These are phyloP conservation scores for Ceratocystis albifundus DNA, from an alignment of 2,329 filamentous ascomycete genomes.

Conservation along the genomic window DNA sequence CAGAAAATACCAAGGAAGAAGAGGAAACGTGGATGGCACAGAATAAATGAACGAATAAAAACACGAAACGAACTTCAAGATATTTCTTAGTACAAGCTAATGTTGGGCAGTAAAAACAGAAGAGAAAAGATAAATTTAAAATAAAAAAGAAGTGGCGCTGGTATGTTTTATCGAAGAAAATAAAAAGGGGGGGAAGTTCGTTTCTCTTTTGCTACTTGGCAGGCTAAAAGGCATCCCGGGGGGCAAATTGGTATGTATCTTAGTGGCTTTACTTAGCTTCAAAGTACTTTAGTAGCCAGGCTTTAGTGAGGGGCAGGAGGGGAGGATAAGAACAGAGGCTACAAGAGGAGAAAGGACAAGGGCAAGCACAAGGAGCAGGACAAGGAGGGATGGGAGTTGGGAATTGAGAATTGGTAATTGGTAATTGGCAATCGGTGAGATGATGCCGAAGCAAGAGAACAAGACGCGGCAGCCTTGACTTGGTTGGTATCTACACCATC, in stretches of 20 bases:
- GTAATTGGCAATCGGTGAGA: background rate
- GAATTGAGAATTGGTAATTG: no score
- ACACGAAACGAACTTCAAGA: background rate
- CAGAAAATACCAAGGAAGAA: background rate
- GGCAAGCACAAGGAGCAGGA: no score
- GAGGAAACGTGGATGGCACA: background rate
- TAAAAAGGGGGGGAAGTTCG: background rate
- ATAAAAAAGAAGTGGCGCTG: background rate
- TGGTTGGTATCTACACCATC: background rate
- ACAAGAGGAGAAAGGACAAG: background rate
- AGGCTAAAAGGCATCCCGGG: background rate
- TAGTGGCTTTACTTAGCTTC: background rate
- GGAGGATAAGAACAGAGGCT: background rate
- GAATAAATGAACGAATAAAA: background rate
- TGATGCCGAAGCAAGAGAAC: background rate
- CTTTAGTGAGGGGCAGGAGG: background rate
- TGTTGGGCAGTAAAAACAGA: background rate
- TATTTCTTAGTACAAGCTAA: background rate
- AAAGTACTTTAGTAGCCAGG: background rate
- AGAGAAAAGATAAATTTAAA: background rate
- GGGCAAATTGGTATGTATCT: slow-evolving; percentile 8
- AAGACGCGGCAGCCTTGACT: no score
- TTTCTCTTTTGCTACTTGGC: slow-evolving; percentile 12
- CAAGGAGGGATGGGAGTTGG: background rate
- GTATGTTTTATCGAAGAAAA: no score